Evolutionary conservation across 1,139 yeast species (phyloP).

Genomic region (Lodderomyces elongisporus): DNA sequence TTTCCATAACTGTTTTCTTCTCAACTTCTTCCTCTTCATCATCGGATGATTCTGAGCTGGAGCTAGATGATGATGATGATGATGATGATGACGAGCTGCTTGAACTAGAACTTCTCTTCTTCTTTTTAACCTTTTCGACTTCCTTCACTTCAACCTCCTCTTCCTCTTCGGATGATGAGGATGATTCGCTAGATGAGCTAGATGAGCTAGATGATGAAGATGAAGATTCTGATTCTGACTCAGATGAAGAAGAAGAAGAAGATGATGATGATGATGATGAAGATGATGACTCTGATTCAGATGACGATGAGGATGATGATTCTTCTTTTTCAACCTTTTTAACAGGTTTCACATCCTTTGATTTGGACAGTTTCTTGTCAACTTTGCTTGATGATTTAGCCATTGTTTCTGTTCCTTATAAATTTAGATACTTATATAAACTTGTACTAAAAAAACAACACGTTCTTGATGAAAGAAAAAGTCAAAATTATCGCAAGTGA

Average conservation of each 20-base stretch:
- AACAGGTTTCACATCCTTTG: constrained; percentile 8
- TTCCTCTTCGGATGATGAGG: constrained; percentile 17
- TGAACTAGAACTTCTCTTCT: constrained; percentile 16
- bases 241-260: constrained; percentile 1
- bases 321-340: constrained; percentile 2
- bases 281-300: too few species aligned
- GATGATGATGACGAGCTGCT: constrained; percentile 7
- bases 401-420: too few species aligned
- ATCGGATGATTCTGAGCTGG: constrained; percentile 11
- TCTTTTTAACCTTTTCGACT: constrained; percentile 20
- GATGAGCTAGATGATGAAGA: constrained; percentile 7
- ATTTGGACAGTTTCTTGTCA: constrained; percentile 17
- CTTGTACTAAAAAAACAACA: constrained; percentile 9
- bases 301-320: constrained; percentile 3
- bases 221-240: constrained; percentile 10
- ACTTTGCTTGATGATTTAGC: constrained; percentile 22
- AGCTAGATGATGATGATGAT: constrained; percentile 21
- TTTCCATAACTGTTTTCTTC: constrained; percentile 1
- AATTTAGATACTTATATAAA: too few species aligned
- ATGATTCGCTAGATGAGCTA: constrained; percentile 13
- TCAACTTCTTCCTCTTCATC: constrained; percentile 3
- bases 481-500: constrained; percentile 3
- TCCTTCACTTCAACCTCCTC: constrained; percentile 17
- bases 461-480: constrained; percentile 2
- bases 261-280: constrained; percentile 3